Conservation (phyloP, 495 filamentous ascomycete genomes). For the Filosporella fistucella region DNA sequence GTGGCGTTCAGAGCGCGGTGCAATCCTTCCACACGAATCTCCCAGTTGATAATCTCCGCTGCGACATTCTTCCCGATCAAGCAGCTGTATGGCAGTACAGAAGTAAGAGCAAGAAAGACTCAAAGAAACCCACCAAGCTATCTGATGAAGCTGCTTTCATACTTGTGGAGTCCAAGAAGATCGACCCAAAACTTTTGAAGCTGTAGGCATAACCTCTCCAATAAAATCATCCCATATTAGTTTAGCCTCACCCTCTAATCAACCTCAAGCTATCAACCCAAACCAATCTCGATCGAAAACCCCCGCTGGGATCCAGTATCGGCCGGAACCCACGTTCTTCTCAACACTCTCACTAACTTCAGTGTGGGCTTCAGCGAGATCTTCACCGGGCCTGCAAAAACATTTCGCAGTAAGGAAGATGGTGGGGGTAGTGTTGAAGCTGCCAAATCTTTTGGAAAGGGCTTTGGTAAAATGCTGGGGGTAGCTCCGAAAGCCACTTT, state of each 20-base stretch:
- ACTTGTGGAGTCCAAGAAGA: constrained; percentile 8
- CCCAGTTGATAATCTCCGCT: constrained; percentile 17
- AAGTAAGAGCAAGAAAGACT: neutral
- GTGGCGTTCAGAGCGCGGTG: constrained; percentile 14
- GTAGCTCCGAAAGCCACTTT: too few relatives aligned
- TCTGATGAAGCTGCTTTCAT: constrained; percentile 10
- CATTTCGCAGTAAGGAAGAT: too few relatives aligned
- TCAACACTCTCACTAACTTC: constrained; percentile 2
- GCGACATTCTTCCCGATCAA: constrained; percentile 28
- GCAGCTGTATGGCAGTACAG: constrained; percentile 13
- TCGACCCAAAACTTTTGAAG: neutral
- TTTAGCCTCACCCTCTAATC: too few relatives aligned
- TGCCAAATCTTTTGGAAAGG: too few relatives aligned
- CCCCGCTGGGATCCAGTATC: constrained; percentile 38
- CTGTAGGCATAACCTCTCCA: too few relatives aligned
- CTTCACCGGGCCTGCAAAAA: constrained; percentile 1
- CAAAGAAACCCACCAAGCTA: constrained; percentile 12
- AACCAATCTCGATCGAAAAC: constrained; percentile 31
- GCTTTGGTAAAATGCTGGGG: too few relatives aligned
- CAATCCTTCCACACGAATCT: constrained; percentile 18
- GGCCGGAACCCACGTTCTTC: constrained; percentile 4
- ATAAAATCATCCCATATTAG: too few relatives aligned
- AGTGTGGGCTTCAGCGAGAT: neutral
- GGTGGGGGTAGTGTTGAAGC: too few relatives aligned
- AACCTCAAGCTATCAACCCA: constrained; percentile 9